Conservation (phyloP, 1,284 basidiomycete species). For the Rhodotorula sp. region DNA sequence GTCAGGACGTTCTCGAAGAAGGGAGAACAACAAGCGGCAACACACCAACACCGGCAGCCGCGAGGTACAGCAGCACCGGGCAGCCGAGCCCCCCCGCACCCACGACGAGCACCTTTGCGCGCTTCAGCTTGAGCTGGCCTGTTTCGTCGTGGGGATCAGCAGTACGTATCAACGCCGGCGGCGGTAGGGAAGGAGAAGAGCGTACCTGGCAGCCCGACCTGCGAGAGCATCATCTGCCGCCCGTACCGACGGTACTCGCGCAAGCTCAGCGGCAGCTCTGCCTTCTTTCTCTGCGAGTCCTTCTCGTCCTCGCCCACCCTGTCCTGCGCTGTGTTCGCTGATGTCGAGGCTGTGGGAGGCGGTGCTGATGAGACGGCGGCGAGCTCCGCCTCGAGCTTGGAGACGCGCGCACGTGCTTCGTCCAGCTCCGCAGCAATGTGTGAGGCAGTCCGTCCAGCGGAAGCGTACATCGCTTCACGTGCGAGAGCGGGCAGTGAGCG, state of each 20-base stretch:
- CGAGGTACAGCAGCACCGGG: conserved; percentile 90
- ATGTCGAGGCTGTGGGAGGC: not conserved
- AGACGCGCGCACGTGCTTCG: conserved; percentile 1
- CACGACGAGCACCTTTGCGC: conserved; percentile 78
- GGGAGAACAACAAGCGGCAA: not conserved
- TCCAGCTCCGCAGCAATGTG: conserved; percentile 6
- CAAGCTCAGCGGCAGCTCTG: conserved; percentile 48
- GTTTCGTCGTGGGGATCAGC: not conserved
- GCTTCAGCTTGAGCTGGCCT: conserved; percentile 82
- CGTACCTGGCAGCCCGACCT: conserved; percentile 78
- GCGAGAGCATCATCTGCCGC: conserved; percentile 92
- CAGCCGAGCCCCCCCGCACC: conserved; percentile 97
- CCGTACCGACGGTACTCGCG: conserved; percentile 88
- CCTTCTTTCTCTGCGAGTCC: too few relatives aligned
- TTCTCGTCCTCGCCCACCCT: not conserved
- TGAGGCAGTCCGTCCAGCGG: conserved; percentile 40
- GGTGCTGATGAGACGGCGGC: conserved; percentile 1
- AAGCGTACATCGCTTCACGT: conserved; percentile 54
- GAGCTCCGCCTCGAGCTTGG: conserved; percentile 26
- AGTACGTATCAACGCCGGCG: not conserved
- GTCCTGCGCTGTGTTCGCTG: too few relatives aligned
- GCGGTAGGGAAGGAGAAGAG: not conserved
- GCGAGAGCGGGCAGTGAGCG: conserved; percentile 49
- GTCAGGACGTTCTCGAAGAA: not conserved
- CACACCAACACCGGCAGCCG: conserved; percentile 85